Evolutionary conservation across 169 alveolate species (phyloP), one percentile per base, ranked within the genome.

Genomic region (Miamiensis avidus): DNA sequence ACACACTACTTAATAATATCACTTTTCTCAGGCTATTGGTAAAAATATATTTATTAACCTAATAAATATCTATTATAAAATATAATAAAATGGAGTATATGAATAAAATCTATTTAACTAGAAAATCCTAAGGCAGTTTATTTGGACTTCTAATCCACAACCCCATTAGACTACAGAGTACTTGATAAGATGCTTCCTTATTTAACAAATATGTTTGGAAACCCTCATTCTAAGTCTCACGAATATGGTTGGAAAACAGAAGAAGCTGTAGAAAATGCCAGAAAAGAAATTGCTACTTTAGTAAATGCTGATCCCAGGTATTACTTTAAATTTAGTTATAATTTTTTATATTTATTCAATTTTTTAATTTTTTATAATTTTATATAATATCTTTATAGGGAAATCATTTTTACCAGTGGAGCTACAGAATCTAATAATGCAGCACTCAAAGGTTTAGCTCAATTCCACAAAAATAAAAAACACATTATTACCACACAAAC

Each of bases 341-440:
- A n/a, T n/a, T n/a, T n/a, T 75, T 90, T 0, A 0, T 89, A 91
- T 33, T 65, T 34, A 0, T 86, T 90, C 88, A 78, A 74, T 84
- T 78, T 11, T 26, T 85, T 31, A 15, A 6, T 33, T n/a, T 34
- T 79, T 79, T 64, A 6, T 6, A 6, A 1, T 25, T 78, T 78
- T 29, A 11, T 4, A 4, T 49, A 11, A 11, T 49, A 49, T 49
- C 20, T 49, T 49, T 49, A 20, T 49, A 94, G 96, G 91, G 98
- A 98, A 93, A 95, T 99, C 75, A 93, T 98, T 69, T 99, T 99
- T 93, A 99, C 99, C n/a, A 97, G 99, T 0, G 99, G 99, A 0
- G 99, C 99, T 15, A 99, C 99, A 20, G 99, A 99, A 95, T 94
- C 99, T 74, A 98, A 99, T 91, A 99, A 99, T 91, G 85, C 97